Conservation (phyloP, 805 yeast genomes). For the Tetrapisispora pingtungensis region DNA sequence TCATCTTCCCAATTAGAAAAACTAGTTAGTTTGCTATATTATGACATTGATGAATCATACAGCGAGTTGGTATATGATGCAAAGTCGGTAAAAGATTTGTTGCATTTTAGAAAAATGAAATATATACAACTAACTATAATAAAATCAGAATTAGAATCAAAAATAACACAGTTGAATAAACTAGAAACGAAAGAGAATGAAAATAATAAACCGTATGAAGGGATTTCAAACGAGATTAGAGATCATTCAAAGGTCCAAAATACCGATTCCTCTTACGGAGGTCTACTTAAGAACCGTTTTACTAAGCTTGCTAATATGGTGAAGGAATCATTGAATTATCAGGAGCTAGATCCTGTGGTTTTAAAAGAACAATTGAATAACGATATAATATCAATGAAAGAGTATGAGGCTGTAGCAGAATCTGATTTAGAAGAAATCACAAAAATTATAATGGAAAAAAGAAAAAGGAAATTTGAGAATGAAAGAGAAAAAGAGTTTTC, state of each 20-base stretch:
- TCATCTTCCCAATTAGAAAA: slow-evolving; percentile 17
- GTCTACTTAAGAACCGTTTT: slow-evolving; percentile 20
- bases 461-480: slow-evolving; percentile 23
- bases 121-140: slow-evolving; percentile 23
- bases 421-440: slow-evolving; percentile 25
- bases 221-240: slow-evolving; percentile 7
- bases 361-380: slow-evolving; percentile 13
- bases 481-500: slow-evolving; percentile 19
- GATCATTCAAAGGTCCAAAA: background rate
- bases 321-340: slow-evolving; percentile 25
- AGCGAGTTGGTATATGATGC: slow-evolving; percentile 26
- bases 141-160: slow-evolving; percentile 14
- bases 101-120: slow-evolving; percentile 26
- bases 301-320: slow-evolving; percentile 25
- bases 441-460: slow-evolving; percentile 23
- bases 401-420: slow-evolving; percentile 19
- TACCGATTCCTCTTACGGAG: slow-evolving; percentile 18
- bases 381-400: slow-evolving; percentile 20
- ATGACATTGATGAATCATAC: slow-evolving; percentile 26
- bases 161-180: slow-evolving; percentile 20
- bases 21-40: slow-evolving; percentile 23
- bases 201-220: background rate
- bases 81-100: slow-evolving; percentile 23
- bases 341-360: slow-evolving; percentile 20
- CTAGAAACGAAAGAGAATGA: slow-evolving; percentile 19